Percentiles rank a stretch among this genome's conserved stretches.
These are phyloP conservation scores for Aspergillus wentii DNA, from an alignment of 495 filamentous ascomycete species.

Conservation along the genomic window DNA sequence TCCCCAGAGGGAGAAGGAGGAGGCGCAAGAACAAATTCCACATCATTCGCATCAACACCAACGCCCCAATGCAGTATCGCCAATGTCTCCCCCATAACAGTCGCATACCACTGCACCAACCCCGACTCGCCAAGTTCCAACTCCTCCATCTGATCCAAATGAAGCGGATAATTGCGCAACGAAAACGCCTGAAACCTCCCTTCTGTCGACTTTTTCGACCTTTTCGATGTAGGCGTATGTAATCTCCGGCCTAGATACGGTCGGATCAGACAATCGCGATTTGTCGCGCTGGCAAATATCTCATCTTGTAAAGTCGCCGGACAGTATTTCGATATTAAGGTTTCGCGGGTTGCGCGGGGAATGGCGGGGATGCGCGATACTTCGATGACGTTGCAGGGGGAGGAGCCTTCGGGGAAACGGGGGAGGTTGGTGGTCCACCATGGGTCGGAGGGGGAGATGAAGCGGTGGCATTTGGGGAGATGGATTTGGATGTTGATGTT, in stretches of 20 bases:
- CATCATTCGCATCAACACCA: constrained; percentile 40
- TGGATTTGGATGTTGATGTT: constrained; percentile 8
- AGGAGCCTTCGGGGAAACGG: constrained; percentile 8
- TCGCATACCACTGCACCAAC: constrained; percentile 17
- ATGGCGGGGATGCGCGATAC: constrained; percentile 39
- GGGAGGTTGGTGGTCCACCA: background rate
- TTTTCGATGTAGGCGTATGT: constrained; percentile 1
- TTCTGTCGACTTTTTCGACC: constrained; percentile 11
- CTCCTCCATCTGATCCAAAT: constrained; percentile 42
- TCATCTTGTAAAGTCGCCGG: constrained; percentile 2
- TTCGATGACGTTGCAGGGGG: constrained; percentile 32
- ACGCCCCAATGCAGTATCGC: constrained; percentile 42
- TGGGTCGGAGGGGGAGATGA: constrained; percentile 23
- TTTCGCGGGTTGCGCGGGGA: constrained; percentile 12
- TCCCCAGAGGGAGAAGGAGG: background rate
- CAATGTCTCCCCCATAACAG: constrained; percentile 38
- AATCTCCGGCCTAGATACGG: constrained; percentile 39
- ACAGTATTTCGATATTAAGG: constrained; percentile 31
- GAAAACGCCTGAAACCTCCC: constrained; percentile 16
- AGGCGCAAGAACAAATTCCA: constrained; percentile 46
- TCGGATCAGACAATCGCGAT: constrained; percentile 40
- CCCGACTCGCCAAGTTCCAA: constrained; percentile 20
- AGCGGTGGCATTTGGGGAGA: constrained; percentile 14
- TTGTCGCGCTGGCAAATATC: constrained; percentile 23
- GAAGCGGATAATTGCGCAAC: constrained; percentile 44